Percentiles rank a stretch among this genome's conserved stretches.
These are phyloP conservation scores for Penicillium oxalicum DNA, from an alignment of 2,329 filamentous ascomycete species.

Conservation along the genomic window DNA sequence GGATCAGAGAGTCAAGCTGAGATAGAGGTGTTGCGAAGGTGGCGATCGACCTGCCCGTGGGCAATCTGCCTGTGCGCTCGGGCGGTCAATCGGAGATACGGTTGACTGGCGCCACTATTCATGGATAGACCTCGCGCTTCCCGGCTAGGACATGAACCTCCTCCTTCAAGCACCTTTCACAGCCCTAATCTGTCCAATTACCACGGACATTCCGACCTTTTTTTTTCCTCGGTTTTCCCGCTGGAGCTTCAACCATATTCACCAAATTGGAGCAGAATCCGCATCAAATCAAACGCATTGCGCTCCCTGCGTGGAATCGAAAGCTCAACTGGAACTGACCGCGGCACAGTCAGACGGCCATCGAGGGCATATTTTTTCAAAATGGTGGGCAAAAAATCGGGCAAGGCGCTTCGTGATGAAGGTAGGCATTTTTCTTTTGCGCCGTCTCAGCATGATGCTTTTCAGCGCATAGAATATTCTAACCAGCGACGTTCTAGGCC, in stretches of 20 bases:
- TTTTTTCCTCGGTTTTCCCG: no score
- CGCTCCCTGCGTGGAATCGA: conserved; percentile 5
- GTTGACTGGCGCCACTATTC: conserved; percentile 9
- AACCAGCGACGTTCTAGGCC: conserved; percentile 51
- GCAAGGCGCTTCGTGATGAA: conserved; percentile 57
- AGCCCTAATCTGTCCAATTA: no score
- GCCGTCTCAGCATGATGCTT: not conserved
- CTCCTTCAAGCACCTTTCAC: not conserved
- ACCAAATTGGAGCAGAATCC: not conserved
- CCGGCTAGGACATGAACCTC: not conserved
- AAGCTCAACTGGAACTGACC: conserved; percentile 5
- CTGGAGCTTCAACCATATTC: not conserved
- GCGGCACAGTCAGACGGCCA: not conserved
- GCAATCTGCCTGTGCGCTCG: conserved; percentile 20
- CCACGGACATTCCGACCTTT: no score
- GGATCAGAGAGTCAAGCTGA: not conserved
- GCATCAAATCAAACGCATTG: conserved; percentile 9
- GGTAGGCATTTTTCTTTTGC: conserved; percentile 25
- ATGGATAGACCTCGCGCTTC: conserved; percentile 8
- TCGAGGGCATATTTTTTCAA: conserved; percentile 15
- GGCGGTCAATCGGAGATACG: conserved; percentile 22
- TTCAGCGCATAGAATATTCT: not conserved
- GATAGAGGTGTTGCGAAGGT: conserved; percentile 10
- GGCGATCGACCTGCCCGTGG: conserved; percentile 18
- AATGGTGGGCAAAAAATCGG: conserved; percentile 64